Evolutionary conservation across 129 eudicot species (phyloP), one percentile per base, ranked within the genome.

Genomic region (Oenanthe sinensis): DNA sequence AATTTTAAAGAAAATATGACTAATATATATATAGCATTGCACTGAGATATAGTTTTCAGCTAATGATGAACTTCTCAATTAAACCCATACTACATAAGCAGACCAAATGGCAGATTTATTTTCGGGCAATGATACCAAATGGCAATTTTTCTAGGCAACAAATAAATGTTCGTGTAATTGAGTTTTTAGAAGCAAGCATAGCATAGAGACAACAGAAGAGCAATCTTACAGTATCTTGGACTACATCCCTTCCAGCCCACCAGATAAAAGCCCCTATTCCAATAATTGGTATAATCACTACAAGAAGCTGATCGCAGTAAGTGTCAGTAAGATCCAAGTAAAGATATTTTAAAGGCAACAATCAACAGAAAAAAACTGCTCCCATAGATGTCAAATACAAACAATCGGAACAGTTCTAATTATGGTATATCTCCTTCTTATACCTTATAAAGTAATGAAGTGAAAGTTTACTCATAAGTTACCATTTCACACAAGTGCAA

Each of bases 221-320:
- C 4, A 83, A 81, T 52, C 96, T 95, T 81, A 95, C 99, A 74
- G 79, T 86, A 90, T 90, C 80, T 81, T 90, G 89, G 72, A 92
- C 84, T 76, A 90, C 86, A 82, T 91, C 99, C 37, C 87, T 80
- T 63, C 90, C 88, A 1, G 97, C 96, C 99, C 99, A 95, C 99
- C 99, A 95, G n/a, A 95, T 73, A 77, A 95, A 89, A 83, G 87
- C 99, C 85, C 94, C 99, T 37, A 95, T 70, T 37, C 99, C 99
- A 71, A 87, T 84, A 50, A 92, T 52, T n/a, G 99, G 97, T 74
- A 95, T 77, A 55, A 92, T 78, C 55, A 95, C 84, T 82, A 88
- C 92, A 86, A 92, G 78, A 68, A 95, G 92, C 99, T 95, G 96
- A 63, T 75, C 30, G n/a, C 15, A 78, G 55, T 72, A 77, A 47